Percentiles rank a stretch among this genome's conserved stretches.
These are phyloP conservation scores for Serendipita sp. DNA, from an alignment of 768 basidiomycete species.

Conservation along the genomic window DNA sequence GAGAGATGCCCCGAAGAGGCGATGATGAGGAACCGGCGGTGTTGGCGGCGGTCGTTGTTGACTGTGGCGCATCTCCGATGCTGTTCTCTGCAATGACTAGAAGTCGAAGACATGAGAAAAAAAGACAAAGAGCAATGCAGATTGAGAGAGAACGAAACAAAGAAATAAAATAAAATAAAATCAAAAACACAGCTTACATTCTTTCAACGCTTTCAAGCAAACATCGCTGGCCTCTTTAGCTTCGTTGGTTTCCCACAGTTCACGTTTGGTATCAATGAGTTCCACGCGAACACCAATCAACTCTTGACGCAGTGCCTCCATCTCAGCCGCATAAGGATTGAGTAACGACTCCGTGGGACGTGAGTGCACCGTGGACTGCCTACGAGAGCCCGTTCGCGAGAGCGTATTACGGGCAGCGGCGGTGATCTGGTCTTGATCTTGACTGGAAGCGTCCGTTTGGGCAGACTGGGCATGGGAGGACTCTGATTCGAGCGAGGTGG, in stretches of 20 bases:
- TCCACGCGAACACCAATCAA: constrained; percentile 38
- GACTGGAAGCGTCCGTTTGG: neutral
- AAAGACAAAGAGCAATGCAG: constrained; percentile 14
- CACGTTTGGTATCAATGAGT: constrained; percentile 46
- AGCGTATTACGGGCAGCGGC: neutral
- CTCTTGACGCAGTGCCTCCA: constrained; percentile 47
- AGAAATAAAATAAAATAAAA: no score
- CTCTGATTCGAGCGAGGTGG: neutral
- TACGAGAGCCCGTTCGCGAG: constrained; percentile 22
- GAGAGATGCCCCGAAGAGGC: constrained; percentile 9
- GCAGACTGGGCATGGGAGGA: neutral
- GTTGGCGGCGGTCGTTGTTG: neutral
- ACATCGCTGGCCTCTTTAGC: constrained; percentile 76
- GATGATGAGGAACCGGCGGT: neutral
- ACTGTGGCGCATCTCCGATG: constrained; percentile 27
- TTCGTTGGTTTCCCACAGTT: constrained; percentile 64
- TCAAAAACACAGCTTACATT: constrained; percentile 22
- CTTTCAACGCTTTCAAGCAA: constrained; percentile 66
- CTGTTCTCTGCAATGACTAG: constrained; percentile 52
- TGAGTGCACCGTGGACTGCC: constrained; percentile 30
- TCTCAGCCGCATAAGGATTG: constrained; percentile 23
- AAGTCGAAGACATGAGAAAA: neutral
- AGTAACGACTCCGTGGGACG: constrained; percentile 12
- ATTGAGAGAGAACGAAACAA: constrained; percentile 19
- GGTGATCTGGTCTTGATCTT: neutral